Conservation (phyloP, 257 asterid genomes). For the Ajuga chamaepitys region DNA sequence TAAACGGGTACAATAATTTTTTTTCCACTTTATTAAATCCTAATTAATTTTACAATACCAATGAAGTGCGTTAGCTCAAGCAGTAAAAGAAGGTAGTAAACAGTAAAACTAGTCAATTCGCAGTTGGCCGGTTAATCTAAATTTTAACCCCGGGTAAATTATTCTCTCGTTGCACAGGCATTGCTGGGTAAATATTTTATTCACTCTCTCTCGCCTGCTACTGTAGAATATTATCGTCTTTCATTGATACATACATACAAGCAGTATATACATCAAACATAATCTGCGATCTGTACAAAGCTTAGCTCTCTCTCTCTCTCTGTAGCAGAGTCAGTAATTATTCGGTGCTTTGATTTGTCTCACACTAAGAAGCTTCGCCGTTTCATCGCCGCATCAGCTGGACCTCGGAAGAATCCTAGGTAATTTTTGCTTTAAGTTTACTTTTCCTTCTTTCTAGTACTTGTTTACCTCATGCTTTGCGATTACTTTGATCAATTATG, state of each 20-base stretch:
- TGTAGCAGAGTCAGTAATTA: background rate
- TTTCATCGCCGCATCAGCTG: slow-evolving; percentile 7
- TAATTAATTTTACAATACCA: too few species aligned
- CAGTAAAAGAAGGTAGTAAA: too few species aligned
- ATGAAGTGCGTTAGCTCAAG: too few species aligned
- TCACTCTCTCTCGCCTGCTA: background rate
- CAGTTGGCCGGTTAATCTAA: background rate
- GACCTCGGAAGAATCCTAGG: slow-evolving; percentile 21
- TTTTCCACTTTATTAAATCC: too few species aligned
- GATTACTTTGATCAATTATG: background rate
- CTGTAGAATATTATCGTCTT: slow-evolving; percentile 3
- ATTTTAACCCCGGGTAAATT: too few species aligned
- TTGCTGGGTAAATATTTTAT: background rate
- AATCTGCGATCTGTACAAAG: slow-evolving; percentile 29
- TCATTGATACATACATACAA: background rate
- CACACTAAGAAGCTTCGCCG: slow-evolving; percentile 12
- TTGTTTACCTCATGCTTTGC: slow-evolving; percentile 10
- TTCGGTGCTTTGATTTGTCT: slow-evolving; percentile 10
- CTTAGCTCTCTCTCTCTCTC: slow-evolving; percentile 17
- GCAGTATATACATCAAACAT: background rate
- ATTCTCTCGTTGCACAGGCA: background rate
- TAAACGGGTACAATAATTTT: too few species aligned
- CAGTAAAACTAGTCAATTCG: background rate
- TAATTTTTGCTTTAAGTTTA: background rate
- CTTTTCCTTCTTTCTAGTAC: background rate